Conservation (phyloP, 2,329 filamentous ascomycete species). For the Aspergillus novofumigatus region DNA sequence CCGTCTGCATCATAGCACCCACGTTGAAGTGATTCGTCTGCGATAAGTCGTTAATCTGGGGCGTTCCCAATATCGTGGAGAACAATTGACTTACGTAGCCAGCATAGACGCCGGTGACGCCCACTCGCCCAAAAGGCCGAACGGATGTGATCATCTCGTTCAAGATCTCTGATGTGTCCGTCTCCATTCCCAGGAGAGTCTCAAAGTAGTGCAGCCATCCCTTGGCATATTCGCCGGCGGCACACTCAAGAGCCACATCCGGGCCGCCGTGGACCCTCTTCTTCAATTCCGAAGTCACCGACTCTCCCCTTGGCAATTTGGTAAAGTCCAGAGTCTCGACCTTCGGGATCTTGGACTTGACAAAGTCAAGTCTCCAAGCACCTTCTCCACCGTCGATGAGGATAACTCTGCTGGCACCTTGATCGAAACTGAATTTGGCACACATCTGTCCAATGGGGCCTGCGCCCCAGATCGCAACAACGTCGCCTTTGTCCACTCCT, state of each 20-base stretch:
- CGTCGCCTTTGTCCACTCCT: constrained; percentile 69
- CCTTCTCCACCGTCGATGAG: constrained; percentile 69
- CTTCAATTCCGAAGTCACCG: constrained; percentile 68
- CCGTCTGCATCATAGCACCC: constrained; percentile 78
- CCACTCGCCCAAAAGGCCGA: constrained; percentile 59
- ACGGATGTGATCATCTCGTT: constrained; percentile 54
- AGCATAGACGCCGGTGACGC: constrained; percentile 69
- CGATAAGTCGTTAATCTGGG: constrained; percentile 1
- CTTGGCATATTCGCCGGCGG: constrained; percentile 60
- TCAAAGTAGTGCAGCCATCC: constrained; percentile 60
- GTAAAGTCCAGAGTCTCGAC: constrained; percentile 67
- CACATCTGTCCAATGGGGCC: constrained; percentile 81
- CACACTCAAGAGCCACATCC: constrained; percentile 69
- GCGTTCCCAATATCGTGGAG: neutral
- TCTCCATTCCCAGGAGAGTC: constrained; percentile 65
- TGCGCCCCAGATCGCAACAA: constrained; percentile 81
- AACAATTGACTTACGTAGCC: constrained; percentile 48
- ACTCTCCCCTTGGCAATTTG: constrained; percentile 57
- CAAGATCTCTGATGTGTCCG: constrained; percentile 67
- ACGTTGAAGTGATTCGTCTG: constrained; percentile 79
- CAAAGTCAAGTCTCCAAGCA: constrained; percentile 61
- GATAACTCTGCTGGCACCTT: constrained; percentile 72
- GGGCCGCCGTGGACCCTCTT: constrained; percentile 70
- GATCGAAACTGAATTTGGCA: constrained; percentile 62
- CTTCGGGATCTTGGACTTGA: constrained; percentile 61